Evolutionary conservation across 2,329 filamentous ascomycete species (phyloP).

Genomic region (Pseudocercospora eumusae): DNA sequence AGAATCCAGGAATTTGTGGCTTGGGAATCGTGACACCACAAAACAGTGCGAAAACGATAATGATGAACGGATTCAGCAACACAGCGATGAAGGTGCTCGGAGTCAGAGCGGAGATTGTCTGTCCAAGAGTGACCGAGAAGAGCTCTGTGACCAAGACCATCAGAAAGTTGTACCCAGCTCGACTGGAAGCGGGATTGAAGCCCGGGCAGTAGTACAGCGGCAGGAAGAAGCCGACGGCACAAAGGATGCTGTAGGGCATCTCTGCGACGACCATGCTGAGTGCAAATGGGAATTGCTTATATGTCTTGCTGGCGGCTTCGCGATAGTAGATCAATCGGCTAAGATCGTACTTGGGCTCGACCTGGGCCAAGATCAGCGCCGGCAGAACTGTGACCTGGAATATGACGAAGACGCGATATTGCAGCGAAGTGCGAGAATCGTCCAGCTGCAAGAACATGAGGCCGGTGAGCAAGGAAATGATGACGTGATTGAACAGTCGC

Average conservation of each 20-base stretch:
- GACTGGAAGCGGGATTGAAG: conserved; percentile 61
- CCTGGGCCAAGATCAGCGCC: conserved; percentile 77
- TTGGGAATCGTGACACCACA: conserved; percentile 83
- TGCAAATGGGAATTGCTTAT: conserved; percentile 76
- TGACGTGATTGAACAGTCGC: conserved; percentile 78
- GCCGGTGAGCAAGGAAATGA: conserved; percentile 75
- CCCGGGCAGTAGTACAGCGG: conserved; percentile 84
- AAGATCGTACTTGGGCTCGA: conserved; percentile 81
- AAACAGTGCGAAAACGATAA: conserved; percentile 82
- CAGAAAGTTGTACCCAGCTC: conserved; percentile 84
- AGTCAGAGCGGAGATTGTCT: conserved; percentile 74
- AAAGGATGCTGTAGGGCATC: conserved; percentile 79
- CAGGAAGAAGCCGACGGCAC: conserved; percentile 77
- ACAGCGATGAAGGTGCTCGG: conserved; percentile 77
- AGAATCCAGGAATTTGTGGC: conserved; percentile 75
- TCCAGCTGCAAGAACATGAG: conserved; percentile 78
- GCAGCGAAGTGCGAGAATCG: conserved; percentile 71
- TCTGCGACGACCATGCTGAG: conserved; percentile 78
- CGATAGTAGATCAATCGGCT: conserved; percentile 81
- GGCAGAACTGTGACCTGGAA: conserved; percentile 87
- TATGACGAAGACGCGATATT: conserved; percentile 85
- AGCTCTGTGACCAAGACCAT: conserved; percentile 81
- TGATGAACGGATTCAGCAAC: conserved; percentile 78
- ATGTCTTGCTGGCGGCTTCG: conserved; percentile 83
- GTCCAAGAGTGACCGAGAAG: conserved; percentile 78